Evolutionary conservation across 2,329 filamentous ascomycete genomes (phyloP).

Genomic region (Aspergillus awamori): DNA sequence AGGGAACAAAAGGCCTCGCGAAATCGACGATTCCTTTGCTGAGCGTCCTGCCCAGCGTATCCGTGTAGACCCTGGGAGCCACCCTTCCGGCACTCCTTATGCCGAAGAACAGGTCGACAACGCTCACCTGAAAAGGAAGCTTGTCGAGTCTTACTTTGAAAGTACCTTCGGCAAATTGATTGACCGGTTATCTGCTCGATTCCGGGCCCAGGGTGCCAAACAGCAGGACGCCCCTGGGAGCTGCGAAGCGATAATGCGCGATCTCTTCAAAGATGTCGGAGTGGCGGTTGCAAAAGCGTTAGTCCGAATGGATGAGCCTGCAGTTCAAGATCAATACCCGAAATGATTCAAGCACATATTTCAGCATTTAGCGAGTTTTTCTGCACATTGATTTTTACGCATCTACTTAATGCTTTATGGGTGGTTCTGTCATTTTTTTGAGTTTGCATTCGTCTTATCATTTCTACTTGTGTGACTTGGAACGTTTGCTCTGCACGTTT

Average conservation of each 20-base stretch:
- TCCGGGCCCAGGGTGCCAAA: constrained; percentile 16
- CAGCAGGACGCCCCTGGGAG: constrained; percentile 14
- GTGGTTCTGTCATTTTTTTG: neutral
- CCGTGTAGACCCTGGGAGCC: constrained; percentile 12
- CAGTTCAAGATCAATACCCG: constrained; percentile 1
- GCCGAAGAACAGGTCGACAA: constrained; percentile 6
- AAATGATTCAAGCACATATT: neutral
- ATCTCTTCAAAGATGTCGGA: constrained; percentile 23
- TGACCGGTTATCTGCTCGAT: constrained; percentile 18
- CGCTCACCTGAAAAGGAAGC: neutral
- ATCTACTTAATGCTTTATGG: neutral
- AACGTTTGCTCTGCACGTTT: neutral
- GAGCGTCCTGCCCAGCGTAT: constrained; percentile 20
- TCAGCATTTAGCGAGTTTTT: neutral
- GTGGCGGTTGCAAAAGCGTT: constrained; percentile 20
- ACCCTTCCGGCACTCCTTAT: constrained; percentile 5
- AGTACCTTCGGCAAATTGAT: constrained; percentile 20
- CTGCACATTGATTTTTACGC: neutral
- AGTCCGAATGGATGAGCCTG: constrained; percentile 17
- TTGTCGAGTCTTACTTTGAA: constrained; percentile 16
- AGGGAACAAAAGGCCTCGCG: constrained; percentile 19
- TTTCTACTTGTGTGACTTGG: neutral
- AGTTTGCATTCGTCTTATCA: too few species aligned
- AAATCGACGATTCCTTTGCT: constrained; percentile 10
- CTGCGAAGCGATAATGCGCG: constrained; percentile 23